Evolutionary conservation across 805 yeast genomes (phyloP).

Genomic region (Wickerhamomyces mucosus): DNA sequence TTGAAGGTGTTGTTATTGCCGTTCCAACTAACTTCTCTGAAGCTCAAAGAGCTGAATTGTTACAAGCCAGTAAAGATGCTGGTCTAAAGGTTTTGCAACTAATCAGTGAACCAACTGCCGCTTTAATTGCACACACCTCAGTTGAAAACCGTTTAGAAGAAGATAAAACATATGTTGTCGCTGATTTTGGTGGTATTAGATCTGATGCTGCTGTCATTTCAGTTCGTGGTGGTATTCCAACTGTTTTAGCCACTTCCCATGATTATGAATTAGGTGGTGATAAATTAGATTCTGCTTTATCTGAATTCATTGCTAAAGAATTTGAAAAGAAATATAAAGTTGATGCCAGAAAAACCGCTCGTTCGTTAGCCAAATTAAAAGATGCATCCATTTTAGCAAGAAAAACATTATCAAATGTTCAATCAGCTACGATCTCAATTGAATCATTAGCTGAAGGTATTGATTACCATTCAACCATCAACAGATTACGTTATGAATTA

Average conservation of each 20-base stretch:
- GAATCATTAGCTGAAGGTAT: slow-evolving; percentile 91
- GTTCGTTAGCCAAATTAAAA: slow-evolving; percentile 82
- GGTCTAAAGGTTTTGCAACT: slow-evolving; percentile 78
- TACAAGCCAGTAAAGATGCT: slow-evolving; percentile 53
- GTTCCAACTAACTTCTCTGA: slow-evolving; percentile 84
- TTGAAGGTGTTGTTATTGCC: slow-evolving; percentile 79
- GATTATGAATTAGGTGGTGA: slow-evolving; percentile 83
- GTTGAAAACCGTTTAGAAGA: slow-evolving; percentile 28
- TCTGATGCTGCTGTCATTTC: slow-evolving; percentile 93
- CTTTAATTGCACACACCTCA: slow-evolving; percentile 68
- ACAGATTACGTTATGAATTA: slow-evolving; percentile 89
- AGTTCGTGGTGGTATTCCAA: slow-evolving; percentile 88
- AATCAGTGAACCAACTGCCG: slow-evolving; percentile 88
- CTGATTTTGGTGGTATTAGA: slow-evolving; percentile 94
- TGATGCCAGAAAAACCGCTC: slow-evolving; percentile 71
- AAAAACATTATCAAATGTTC: slow-evolving; percentile 86
- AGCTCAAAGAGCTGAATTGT: slow-evolving; percentile 57
- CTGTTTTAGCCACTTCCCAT: slow-evolving; percentile 79
- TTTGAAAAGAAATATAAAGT: slow-evolving; percentile 80
- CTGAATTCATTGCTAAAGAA: slow-evolving; percentile 84
- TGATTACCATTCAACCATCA: slow-evolving; percentile 87
- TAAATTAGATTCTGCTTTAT: slow-evolving; percentile 67
- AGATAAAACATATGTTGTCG: slow-evolving; percentile 81
- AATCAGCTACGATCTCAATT: slow-evolving; percentile 81
- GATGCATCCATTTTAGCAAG: slow-evolving; percentile 77